Evolutionary conservation across 306 rosid genomes (phyloP), one percentile per base, ranked within the genome.

Genomic region (Comarum palustre): DNA sequence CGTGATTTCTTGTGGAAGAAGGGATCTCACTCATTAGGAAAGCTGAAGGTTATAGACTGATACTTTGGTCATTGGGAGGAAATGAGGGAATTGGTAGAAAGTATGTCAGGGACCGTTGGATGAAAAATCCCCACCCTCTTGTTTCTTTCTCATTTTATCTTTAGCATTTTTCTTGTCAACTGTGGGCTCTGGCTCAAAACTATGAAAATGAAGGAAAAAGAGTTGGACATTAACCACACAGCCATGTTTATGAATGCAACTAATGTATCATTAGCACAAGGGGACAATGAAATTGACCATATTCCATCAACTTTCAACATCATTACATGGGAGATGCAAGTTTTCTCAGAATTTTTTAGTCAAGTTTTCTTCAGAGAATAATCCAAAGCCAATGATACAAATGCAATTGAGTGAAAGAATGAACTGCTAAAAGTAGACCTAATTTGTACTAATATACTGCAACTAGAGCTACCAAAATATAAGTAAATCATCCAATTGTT

Each of bases 181-280:
- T 76, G 73, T 75, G 61, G 74, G 69, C 32, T 12, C 38, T 19
- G 24, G 25, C 63, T 10, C 22, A 32, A 50, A 50, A 15, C 19
- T 13, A 69, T 68, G 54, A 9, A 29, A 68, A 25, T 46, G 43
- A 43, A 6, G 27, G 36, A 42, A 27, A 66, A 0, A 45, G 47
- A 29, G 54, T 68, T 68, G 73, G n/a, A n/a, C n/a, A n/a, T n/a
- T n/a, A n/a, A n/a, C 12, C 71, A 60, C 43, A 46, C 17, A 65
- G 73, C 42, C 72, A 73, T 71, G 71, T 63, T 71, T 46, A 75
- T 8, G 22, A 39, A 38, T 68, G 81, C 77, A 70, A 66, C 29
- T 14, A 10, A 0, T n/a, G n/a, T n/a, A n/a, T 63, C 38, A 13
- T 9, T 4, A 39, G 50, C 60, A 54, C 60, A 54, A 54, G 3